A percentile compares a stretch with the other conserved stretches of the same genome.
These are phyloP conservation scores for Histomonas meleagridis DNA, from an alignment of 208 protist species.

Conservation along the genomic window DNA sequence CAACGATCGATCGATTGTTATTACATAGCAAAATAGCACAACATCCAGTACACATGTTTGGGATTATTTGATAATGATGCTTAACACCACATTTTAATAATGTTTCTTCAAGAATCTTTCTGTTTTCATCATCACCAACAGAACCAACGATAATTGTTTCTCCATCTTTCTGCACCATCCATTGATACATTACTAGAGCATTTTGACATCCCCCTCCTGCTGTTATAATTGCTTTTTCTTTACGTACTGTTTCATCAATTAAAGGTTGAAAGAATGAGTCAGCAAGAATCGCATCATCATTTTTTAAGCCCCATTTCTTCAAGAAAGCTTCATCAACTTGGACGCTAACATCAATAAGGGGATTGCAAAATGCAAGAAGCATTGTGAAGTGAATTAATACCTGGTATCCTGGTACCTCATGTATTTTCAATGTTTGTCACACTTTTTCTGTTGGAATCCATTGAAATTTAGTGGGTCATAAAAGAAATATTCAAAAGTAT, in stretches of 20 bases:
- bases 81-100: not conserved
- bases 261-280: not conserved
- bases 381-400: no score
- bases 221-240: not conserved
- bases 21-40: not conserved
- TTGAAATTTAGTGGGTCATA: no score
- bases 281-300: not conserved
- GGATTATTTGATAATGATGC: not conserved
- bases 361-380: no score
- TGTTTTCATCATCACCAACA: not conserved
- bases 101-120: not conserved
- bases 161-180: constrained; percentile 18
- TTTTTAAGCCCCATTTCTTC: not conserved
- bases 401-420: no score
- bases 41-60: not conserved
- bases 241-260: not conserved
- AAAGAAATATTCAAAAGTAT: no score
- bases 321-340: no score
- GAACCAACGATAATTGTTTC: not conserved
- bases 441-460: no score
- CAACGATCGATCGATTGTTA: not conserved
- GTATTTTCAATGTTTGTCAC: no score
- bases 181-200: not conserved
- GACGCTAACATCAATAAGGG: no score
- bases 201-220: not conserved